These are phyloP conservation scores for Mycena alexandri DNA, from an alignment of 768 basidiomycete species.

Conservation along the genomic window DNA sequence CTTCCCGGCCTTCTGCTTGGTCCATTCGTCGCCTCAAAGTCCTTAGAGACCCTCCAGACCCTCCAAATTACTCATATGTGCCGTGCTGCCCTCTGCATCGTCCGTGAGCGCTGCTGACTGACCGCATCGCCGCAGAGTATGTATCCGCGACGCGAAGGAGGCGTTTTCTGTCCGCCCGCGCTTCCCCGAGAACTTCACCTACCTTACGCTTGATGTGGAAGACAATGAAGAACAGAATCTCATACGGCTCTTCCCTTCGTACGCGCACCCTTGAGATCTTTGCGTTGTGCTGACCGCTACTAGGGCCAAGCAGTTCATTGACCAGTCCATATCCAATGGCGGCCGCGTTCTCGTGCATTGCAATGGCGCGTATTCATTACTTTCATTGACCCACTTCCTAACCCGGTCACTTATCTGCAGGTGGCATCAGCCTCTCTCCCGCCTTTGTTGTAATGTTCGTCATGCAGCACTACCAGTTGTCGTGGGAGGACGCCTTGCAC, in stretches of 20 bases:
- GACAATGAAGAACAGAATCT: constrained; percentile 97
- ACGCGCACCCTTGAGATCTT: constrained; percentile 42
- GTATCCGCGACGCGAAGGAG: constrained; percentile 90
- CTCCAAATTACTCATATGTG: constrained; percentile 90
- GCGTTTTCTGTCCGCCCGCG: constrained; percentile 91
- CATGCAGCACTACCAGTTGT: constrained; percentile 85
- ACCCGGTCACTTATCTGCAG: constrained; percentile 50
- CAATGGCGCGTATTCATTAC: constrained; percentile 70
- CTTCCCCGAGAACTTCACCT: constrained; percentile 83
- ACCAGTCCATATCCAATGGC: constrained; percentile 68
- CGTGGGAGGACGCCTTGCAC: constrained; percentile 91
- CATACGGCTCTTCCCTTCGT: constrained; percentile 91
- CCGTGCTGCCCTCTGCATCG: constrained; percentile 38
- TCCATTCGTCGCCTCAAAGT: constrained; percentile 91
- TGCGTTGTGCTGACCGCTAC: background rate
- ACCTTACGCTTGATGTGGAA: constrained; percentile 87
- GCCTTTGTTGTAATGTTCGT: constrained; percentile 95
- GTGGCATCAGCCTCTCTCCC: constrained; percentile 89
- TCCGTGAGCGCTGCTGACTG: constrained; percentile 36
- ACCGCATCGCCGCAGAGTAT: constrained; percentile 65
- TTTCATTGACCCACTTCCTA: constrained; percentile 3
- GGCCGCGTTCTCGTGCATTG: constrained; percentile 91
- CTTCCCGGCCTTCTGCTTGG: constrained; percentile 85
- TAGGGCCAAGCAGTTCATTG: constrained; percentile 85
- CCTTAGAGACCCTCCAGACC: constrained; percentile 71